phyloP scores from a whole-genome alignment of 257 asterid genomes.

The Nicotiana undulata region DNA sequence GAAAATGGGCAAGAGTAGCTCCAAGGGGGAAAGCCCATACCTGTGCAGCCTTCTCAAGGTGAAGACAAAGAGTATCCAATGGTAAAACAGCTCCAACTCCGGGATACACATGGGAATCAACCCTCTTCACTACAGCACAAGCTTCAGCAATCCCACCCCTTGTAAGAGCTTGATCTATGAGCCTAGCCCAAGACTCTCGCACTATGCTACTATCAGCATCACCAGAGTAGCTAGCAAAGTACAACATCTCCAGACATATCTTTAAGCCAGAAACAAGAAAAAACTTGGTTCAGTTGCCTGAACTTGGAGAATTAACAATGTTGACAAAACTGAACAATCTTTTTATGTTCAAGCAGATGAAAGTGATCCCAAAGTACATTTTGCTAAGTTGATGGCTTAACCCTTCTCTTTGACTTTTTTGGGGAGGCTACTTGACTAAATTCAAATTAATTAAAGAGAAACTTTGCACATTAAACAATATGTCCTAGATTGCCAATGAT shows the following conservation, averaged over 20 bases:
- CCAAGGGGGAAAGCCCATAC: conserved; percentile 12
- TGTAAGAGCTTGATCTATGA: conserved; percentile 84
- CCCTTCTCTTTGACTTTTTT: background rate
- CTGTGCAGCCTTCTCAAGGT: conserved; percentile 88
- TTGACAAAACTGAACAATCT: background rate
- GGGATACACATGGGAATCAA: conserved; percentile 68
- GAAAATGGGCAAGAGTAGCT: background rate
- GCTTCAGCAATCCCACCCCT: conserved; percentile 97
- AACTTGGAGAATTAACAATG: background rate
- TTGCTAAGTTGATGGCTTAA: background rate
- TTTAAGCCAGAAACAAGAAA: conserved; percentile 21
- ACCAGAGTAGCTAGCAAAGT: conserved; percentile 92
- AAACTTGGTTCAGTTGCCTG: background rate
- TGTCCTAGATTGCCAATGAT: background rate
- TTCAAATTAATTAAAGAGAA: background rate
- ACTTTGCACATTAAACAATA: background rate
- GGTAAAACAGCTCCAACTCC: conserved; percentile 90
- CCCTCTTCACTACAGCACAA: conserved; percentile 80
- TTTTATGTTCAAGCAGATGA: background rate
- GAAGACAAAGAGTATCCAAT: conserved; percentile 77
- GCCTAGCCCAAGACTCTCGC: conserved; percentile 93
- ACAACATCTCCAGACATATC: conserved; percentile 91
- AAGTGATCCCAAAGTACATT: background rate
- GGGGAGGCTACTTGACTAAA: background rate
- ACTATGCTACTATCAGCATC: conserved; percentile 90